Percentiles rank a stretch among this genome's conserved stretches.
Conservation (phyloP, 2,329 filamentous ascomycete genomes). For the Helminthosporium solani region DNA sequence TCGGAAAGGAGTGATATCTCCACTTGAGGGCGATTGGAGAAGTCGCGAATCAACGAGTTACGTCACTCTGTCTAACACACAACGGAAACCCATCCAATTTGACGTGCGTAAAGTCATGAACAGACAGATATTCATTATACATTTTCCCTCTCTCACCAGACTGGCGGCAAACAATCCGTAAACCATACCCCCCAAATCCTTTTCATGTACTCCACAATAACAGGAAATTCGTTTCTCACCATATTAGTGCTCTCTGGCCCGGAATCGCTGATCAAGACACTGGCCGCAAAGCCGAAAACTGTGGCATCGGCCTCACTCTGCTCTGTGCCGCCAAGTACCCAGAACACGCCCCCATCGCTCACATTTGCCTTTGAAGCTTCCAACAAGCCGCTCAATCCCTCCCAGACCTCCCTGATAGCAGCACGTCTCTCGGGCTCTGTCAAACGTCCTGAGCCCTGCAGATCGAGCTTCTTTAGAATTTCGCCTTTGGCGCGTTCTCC, state of each 20-base stretch:
- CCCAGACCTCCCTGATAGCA: conserved; percentile 57
- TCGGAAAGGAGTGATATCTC: neutral
- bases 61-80: neutral
- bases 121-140: too few relatives aligned
- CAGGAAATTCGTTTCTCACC: conserved; percentile 50
- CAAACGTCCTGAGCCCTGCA: conserved; percentile 58
- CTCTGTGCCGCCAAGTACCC: conserved; percentile 55
- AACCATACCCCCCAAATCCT: conserved; percentile 60
- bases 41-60: neutral
- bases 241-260: conserved; percentile 50
- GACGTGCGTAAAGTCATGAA: too few relatives aligned
- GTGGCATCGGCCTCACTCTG: conserved; percentile 61
- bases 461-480: conserved; percentile 49
- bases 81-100: too few relatives aligned
- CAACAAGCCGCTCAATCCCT: conserved; percentile 51
- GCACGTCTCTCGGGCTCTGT: conserved; percentile 51
- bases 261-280: conserved; percentile 55
- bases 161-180: conserved; percentile 55
- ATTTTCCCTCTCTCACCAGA: neutral
- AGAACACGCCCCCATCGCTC: conserved; percentile 50
- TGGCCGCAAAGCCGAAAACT: conserved; percentile 59
- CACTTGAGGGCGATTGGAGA: too few relatives aligned
- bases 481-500: conserved; percentile 53
- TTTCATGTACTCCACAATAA: conserved; percentile 56
- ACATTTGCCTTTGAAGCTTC: conserved; percentile 37